Percentiles rank a stretch among this genome's conserved stretches.
Evolutionary conservation across 2,329 filamentous ascomycete genomes (phyloP).

Genomic region (Colletotrichum agaves): DNA sequence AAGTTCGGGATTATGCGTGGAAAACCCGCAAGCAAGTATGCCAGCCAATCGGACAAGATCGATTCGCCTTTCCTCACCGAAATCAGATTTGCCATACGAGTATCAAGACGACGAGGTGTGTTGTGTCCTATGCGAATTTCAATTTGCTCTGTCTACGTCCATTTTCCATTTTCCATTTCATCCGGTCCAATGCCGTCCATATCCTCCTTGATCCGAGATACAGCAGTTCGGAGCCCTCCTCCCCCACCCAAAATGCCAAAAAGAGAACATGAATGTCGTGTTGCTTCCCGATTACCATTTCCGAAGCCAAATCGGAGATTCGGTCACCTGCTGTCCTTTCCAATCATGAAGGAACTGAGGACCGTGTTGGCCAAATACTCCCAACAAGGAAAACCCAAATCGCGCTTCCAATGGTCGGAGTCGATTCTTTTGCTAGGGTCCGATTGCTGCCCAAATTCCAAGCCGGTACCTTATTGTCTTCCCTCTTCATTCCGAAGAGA

Average conservation of each 20-base stretch:
- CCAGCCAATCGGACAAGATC: too few relatives aligned
- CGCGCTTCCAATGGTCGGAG: background rate
- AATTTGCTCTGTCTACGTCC: background rate
- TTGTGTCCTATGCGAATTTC: background rate
- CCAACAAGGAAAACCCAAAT: conserved; percentile 3
- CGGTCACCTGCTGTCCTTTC: background rate
- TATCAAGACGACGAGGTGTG: too few relatives aligned
- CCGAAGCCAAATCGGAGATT: background rate
- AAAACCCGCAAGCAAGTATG: too few relatives aligned
- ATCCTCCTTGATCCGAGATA: conserved; percentile 1
- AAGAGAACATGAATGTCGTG: background rate
- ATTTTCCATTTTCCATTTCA: background rate
- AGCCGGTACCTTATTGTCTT: background rate
- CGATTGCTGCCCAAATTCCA: background rate
- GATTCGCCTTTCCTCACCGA: too few relatives aligned
- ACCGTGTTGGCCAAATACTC: background rate
- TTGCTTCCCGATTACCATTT: background rate
- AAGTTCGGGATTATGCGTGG: too few relatives aligned
- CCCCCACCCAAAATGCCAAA: background rate
- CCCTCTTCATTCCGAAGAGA: background rate
- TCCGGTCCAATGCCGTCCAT: background rate
- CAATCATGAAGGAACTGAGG: background rate
- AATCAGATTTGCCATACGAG: too few relatives aligned
- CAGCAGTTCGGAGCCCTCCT: background rate
- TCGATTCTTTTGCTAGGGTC: background rate